Percentiles rank a stretch among this genome's conserved stretches.
These are phyloP conservation scores for Stephania japonica DNA, from an alignment of 164 flowering plant species.

Conservation along the genomic window DNA sequence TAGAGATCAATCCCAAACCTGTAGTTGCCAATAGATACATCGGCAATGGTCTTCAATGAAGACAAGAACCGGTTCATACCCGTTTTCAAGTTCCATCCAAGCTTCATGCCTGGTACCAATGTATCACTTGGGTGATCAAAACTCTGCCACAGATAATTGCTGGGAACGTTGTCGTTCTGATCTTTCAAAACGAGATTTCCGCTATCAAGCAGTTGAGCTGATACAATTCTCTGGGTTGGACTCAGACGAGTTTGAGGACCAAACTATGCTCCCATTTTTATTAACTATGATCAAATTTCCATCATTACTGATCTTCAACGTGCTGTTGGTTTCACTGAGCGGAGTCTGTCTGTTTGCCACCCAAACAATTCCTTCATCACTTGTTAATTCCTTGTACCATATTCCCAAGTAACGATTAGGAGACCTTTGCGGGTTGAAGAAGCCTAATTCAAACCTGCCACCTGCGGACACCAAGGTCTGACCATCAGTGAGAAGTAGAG, in stretches of 20 bases:
- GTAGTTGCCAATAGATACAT: conserved; percentile 30
- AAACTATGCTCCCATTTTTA: conserved; percentile 4
- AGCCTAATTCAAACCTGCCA: conserved; percentile 6
- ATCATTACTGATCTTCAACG: not conserved
- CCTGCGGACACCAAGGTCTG: not conserved
- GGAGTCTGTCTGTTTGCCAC: conserved; percentile 19
- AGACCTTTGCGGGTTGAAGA: not conserved
- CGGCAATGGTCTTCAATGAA: conserved; percentile 34
- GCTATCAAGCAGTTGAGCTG: conserved; percentile 22
- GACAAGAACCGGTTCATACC: conserved; percentile 18
- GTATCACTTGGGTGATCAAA: conserved; percentile 38
- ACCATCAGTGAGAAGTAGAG: not conserved
- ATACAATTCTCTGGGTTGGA: not conserved
- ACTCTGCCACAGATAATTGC: conserved; percentile 36
- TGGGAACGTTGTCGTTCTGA: not conserved
- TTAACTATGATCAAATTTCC: conserved; percentile 14
- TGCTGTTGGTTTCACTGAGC: conserved; percentile 4
- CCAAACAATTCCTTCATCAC: conserved; percentile 11
- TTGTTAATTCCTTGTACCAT: conserved; percentile 14
- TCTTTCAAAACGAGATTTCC: conserved; percentile 29
- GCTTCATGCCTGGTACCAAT: conserved; percentile 32
- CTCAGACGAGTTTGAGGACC: conserved; percentile 20
- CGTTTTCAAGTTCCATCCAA: conserved; percentile 24
- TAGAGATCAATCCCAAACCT: conserved; percentile 16
- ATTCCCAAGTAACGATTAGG: conserved; percentile 15